Evolutionary conservation across 2,329 filamentous ascomycete genomes (phyloP).

Genomic region (Alternaria postmessia): DNA sequence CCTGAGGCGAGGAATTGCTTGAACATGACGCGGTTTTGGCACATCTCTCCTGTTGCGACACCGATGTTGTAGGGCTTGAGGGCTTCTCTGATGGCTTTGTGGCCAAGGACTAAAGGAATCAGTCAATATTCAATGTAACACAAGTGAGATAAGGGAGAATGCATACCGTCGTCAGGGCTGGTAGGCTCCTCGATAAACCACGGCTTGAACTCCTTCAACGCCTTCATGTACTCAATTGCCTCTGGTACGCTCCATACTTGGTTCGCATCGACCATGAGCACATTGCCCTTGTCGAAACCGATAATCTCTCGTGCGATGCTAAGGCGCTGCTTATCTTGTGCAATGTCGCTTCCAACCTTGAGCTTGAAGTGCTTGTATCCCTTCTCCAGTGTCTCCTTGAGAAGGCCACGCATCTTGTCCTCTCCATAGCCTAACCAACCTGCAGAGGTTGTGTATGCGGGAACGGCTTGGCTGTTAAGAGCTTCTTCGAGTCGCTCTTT

Average conservation of each 20-base stretch:
- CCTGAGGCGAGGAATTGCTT: slow-evolving; percentile 85
- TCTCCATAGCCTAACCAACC: slow-evolving; percentile 93
- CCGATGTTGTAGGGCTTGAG: slow-evolving; percentile 78
- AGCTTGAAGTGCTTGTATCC: slow-evolving; percentile 91
- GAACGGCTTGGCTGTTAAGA: slow-evolving; percentile 76
- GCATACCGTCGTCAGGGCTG: slow-evolving; percentile 75
- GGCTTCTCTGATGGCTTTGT: slow-evolving; percentile 83
- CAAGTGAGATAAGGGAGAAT: not conserved
- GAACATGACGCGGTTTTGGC: slow-evolving; percentile 92
- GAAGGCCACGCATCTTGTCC: slow-evolving; percentile 80
- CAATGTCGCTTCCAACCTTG: slow-evolving; percentile 80
- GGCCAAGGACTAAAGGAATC: slow-evolving; percentile 71
- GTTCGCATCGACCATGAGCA: slow-evolving; percentile 93
- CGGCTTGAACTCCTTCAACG: slow-evolving; percentile 82
- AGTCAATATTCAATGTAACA: not conserved
- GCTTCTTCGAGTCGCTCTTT: slow-evolving; percentile 76
- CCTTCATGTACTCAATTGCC: slow-evolving; percentile 84
- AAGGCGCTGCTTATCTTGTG: slow-evolving; percentile 74
- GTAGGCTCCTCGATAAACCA: slow-evolving; percentile 98
- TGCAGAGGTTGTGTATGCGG: slow-evolving; percentile 88
- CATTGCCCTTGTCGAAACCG: slow-evolving; percentile 81
- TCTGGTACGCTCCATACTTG: slow-evolving; percentile 92
- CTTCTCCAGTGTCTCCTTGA: slow-evolving; percentile 76
- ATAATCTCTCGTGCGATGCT: slow-evolving; percentile 79
- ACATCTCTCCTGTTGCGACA: slow-evolving; percentile 93